These are phyloP conservation scores for Penicillium coprophilum DNA, from an alignment of 495 filamentous ascomycete species.

Conservation along the genomic window DNA sequence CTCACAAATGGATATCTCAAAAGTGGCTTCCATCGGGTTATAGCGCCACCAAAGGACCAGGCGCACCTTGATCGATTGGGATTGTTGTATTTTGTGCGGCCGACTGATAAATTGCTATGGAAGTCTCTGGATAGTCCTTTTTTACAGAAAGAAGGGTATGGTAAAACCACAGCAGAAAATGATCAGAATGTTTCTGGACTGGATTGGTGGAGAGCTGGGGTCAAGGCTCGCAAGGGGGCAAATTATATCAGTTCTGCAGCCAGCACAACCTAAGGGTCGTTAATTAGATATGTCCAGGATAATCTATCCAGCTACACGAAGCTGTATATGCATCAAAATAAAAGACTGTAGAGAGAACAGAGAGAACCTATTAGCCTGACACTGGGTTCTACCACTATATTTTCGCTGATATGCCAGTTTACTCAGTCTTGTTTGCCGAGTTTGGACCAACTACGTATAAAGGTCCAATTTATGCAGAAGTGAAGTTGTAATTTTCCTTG, in stretches of 20 bases:
- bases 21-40: constrained; percentile 48
- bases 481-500: too few relatives aligned
- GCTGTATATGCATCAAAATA: too few relatives aligned
- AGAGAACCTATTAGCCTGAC: too few relatives aligned
- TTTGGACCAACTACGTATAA: too few relatives aligned
- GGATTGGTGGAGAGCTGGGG: constrained; percentile 10
- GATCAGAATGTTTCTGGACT: constrained; percentile 10
- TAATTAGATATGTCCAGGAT: too few relatives aligned
- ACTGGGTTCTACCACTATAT: too few relatives aligned
- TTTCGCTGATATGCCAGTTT: too few relatives aligned
- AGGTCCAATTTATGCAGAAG: too few relatives aligned
- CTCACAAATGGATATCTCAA: constrained; percentile 46
- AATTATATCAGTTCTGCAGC: constrained; percentile 9
- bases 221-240: constrained; percentile 4
- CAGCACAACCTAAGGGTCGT: neutral
- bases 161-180: constrained; percentile 3
- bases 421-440: too few relatives aligned
- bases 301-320: too few relatives aligned
- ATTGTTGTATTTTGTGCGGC: constrained; percentile 48
- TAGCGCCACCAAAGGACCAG: constrained; percentile 47
- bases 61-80: constrained; percentile 43
- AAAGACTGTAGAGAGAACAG: too few relatives aligned
- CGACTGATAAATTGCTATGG: constrained; percentile 28
- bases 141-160: constrained; percentile 16
- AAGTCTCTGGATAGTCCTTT: constrained; percentile 20